phyloP scores from a whole-genome alignment of 371 early-diverging fungal species.

The Quaeritorhiza haematococci region DNA sequence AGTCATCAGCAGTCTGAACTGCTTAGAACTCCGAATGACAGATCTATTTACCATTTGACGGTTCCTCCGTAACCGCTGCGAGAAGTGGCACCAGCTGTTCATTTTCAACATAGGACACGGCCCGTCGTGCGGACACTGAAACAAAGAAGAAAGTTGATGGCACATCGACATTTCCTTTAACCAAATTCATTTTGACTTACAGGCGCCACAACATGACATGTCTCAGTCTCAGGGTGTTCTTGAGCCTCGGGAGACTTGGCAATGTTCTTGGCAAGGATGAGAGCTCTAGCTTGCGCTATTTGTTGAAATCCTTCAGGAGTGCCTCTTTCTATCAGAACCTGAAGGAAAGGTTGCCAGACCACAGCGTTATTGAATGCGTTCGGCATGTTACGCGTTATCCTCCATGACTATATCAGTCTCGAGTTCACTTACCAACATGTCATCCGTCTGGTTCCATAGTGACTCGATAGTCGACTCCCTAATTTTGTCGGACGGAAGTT shows the following conservation, averaged over 20 bases:
- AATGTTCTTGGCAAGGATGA: conserved; percentile 38
- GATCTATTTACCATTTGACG: conserved; percentile 45
- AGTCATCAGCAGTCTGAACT: not conserved
- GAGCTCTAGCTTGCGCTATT: conserved; percentile 67
- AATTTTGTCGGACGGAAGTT: conserved; percentile 60
- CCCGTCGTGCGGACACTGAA: conserved; percentile 71
- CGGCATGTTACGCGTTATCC: not conserved
- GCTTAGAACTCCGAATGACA: not conserved
- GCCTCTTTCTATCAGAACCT: conserved; percentile 80
- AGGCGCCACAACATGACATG: conserved; percentile 69
- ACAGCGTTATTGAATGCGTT: too few species aligned
- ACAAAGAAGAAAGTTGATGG: not conserved
- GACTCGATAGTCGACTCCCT: conserved; percentile 63
- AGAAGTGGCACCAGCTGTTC: conserved; percentile 77
- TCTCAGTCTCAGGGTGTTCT: conserved; percentile 11
- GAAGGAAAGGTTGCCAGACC: not conserved
- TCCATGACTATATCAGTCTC: not conserved
- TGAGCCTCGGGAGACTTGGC: conserved; percentile 15
- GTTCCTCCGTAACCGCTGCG: conserved; percentile 74
- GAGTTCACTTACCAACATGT: conserved; percentile 56
- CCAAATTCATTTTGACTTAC: conserved; percentile 37
- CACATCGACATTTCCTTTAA: not conserved
- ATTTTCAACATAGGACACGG: conserved; percentile 62
- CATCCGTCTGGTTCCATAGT: conserved; percentile 72
- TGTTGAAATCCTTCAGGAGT: conserved; percentile 71